Conservation (phyloP, 192 early-diverging fungal genomes). For the Backusella psychrophila region DNA sequence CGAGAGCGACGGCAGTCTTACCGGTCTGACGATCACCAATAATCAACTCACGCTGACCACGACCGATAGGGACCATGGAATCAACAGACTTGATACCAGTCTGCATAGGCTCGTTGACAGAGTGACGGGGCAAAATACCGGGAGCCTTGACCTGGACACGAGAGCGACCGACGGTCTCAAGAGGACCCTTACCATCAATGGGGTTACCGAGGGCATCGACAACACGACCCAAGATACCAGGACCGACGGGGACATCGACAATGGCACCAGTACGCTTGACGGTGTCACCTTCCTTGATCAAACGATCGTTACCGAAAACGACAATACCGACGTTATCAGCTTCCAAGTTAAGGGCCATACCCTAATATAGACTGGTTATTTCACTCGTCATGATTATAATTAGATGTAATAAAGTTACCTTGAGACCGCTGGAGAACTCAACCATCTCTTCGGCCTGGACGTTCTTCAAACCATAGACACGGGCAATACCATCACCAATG, state of each 20-base stretch:
- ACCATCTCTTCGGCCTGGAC: slow-evolving; percentile 99
- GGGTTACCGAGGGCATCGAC: slow-evolving; percentile 99
- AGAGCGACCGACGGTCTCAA: slow-evolving; percentile 78
- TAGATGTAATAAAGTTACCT: slow-evolving; percentile 50
- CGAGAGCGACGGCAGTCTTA: slow-evolving; percentile 97
- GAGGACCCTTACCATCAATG: slow-evolving; percentile 98
- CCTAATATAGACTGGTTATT: slow-evolving; percentile 48
- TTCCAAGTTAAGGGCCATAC: slow-evolving; percentile 99
- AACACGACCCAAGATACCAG: slow-evolving; percentile 90
- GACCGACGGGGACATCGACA: slow-evolving; percentile 97
- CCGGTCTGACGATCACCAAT: slow-evolving; percentile 99
- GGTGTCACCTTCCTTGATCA: slow-evolving; percentile 99
- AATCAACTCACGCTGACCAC: slow-evolving; percentile 99
- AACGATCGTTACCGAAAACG: slow-evolving; percentile 99
- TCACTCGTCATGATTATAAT: not conserved
- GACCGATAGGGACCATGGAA: slow-evolving; percentile 99
- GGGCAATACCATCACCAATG: slow-evolving; percentile 99
- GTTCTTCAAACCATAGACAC: slow-evolving; percentile 98
- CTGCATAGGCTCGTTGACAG: slow-evolving; percentile 99
- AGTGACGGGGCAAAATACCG: slow-evolving; percentile 98
- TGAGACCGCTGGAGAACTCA: slow-evolving; percentile 98
- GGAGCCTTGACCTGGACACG: slow-evolving; percentile 99
- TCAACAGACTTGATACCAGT: slow-evolving; percentile 99
- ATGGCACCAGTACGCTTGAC: slow-evolving; percentile 98
- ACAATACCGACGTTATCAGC: slow-evolving; percentile 99